Evolutionary conservation across 768 basidiomycete genomes (phyloP).

Genomic region (Suillus discolor): DNA sequence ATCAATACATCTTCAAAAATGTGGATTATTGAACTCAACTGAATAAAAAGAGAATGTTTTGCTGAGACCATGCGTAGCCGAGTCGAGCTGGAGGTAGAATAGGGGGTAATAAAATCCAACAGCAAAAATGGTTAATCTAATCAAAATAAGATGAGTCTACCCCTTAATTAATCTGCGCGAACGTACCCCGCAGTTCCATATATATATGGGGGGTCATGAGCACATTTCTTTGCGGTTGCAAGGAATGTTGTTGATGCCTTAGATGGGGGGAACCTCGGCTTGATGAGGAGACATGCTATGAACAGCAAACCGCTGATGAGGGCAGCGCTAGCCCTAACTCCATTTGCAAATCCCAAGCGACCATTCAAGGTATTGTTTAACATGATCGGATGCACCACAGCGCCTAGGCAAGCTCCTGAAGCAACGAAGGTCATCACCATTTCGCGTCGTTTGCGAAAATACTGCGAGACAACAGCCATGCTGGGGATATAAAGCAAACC

Average conservation of each 20-base stretch:
- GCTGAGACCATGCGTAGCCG: constrained; percentile 48
- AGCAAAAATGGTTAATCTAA: constrained; percentile 34
- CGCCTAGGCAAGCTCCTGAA: constrained; percentile 60
- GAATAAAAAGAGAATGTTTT: constrained; percentile 59
- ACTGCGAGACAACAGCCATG: constrained; percentile 52
- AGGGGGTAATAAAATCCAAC: constrained; percentile 55
- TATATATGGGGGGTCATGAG: constrained; percentile 27
- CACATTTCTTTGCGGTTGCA: constrained; percentile 22
- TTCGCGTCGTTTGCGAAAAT: constrained; percentile 49
- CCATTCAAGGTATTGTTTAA: constrained; percentile 52
- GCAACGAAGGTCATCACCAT: constrained; percentile 58
- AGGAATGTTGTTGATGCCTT: constrained; percentile 26
- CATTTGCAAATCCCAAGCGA: constrained; percentile 46
- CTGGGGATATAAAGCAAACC: constrained; percentile 53
- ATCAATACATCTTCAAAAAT: not conserved
- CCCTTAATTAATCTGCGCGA: not conserved
- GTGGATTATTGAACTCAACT: constrained; percentile 35
- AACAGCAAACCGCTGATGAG: constrained; percentile 41
- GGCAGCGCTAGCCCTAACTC: constrained; percentile 44
- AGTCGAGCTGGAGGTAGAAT: constrained; percentile 62
- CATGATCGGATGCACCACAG: constrained; percentile 63
- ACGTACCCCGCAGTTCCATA: constrained; percentile 31
- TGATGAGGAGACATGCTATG: constrained; percentile 43
- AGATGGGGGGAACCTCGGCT: constrained; percentile 40
- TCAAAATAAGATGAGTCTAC: not conserved